Conservation (phyloP, 2,329 filamentous ascomycete genomes). For the Clonostachys solani region DNA sequence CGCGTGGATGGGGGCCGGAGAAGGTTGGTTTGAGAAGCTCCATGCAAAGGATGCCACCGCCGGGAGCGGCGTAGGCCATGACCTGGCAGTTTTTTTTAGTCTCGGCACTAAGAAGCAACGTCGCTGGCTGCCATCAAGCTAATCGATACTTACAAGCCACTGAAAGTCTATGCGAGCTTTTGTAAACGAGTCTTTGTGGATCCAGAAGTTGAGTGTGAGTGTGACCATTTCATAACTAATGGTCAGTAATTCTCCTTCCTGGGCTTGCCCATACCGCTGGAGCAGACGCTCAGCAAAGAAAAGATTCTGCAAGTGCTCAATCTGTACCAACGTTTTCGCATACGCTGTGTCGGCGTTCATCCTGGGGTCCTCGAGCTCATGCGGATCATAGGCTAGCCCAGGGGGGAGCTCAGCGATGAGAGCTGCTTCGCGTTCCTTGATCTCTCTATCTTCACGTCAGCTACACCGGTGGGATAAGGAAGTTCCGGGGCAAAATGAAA, state of each 20-base stretch:
- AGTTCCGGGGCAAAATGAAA: background rate
- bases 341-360: constrained; percentile 21
- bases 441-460: background rate
- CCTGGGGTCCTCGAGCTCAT: constrained; percentile 43
- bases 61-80: constrained; percentile 43
- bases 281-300: constrained; percentile 55
- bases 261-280: no score
- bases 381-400: constrained; percentile 39
- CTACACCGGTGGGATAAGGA: background rate
- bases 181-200: constrained; percentile 34
- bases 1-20: constrained; percentile 12
- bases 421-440: constrained; percentile 19
- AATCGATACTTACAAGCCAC: constrained; percentile 24
- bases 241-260: constrained; percentile 25
- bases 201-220: constrained; percentile 38
- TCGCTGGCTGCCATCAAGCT: no score
- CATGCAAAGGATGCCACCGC: constrained; percentile 42
- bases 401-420: constrained; percentile 42
- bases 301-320: constrained; percentile 48
- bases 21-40: constrained; percentile 14
- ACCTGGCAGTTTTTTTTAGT: constrained; percentile 9
- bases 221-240: constrained; percentile 41
- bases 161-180: constrained; percentile 33
- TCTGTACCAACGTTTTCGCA: constrained; percentile 35
- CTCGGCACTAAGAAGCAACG: constrained; percentile 29